These are phyloP conservation scores for Pseudozyma sp. DNA, from an alignment of 1,284 basidiomycete genomes.

Conservation along the genomic window DNA sequence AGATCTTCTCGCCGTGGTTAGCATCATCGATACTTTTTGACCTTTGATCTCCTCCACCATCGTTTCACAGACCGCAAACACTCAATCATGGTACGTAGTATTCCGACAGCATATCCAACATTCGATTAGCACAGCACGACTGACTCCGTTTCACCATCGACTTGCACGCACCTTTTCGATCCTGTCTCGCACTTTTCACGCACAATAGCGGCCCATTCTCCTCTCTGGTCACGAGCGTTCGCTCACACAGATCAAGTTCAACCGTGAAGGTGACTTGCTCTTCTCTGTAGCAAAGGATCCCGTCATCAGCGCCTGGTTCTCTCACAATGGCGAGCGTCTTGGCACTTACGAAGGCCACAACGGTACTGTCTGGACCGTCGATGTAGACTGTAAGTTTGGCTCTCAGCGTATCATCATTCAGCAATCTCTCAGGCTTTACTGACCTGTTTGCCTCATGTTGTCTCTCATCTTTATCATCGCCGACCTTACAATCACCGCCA, in stretches of 20 bases:
- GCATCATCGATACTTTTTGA: constrained; percentile 2
- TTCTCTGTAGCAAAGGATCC: constrained; percentile 97
- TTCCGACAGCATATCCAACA: neutral
- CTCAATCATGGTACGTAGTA: constrained; percentile 8
- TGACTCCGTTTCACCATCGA: neutral
- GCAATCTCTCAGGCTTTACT: neutral
- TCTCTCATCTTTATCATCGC: too few relatives aligned
- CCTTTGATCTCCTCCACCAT: constrained; percentile 19
- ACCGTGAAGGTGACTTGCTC: constrained; percentile 92
- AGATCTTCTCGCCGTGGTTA: constrained; percentile 16
- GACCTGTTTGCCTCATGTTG: neutral
- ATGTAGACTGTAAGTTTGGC: constrained; percentile 77
- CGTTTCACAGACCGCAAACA: constrained; percentile 13
- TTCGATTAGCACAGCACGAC: constrained; percentile 11
- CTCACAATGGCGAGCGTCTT: constrained; percentile 97
- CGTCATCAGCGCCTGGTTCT: constrained; percentile 95
- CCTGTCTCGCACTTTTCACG: neutral
- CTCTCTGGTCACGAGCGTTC: constrained; percentile 92
- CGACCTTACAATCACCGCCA: too few relatives aligned
- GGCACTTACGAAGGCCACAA: constrained; percentile 98
- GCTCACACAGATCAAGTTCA: constrained; percentile 81
- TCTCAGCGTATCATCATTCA: neutral
- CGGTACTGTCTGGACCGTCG: constrained; percentile 95
- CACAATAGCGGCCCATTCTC: constrained; percentile 53
- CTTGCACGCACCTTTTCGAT: neutral